Conservation (phyloP, 1,139 yeast genomes). For the Blastobotrys arbuscula region DNA sequence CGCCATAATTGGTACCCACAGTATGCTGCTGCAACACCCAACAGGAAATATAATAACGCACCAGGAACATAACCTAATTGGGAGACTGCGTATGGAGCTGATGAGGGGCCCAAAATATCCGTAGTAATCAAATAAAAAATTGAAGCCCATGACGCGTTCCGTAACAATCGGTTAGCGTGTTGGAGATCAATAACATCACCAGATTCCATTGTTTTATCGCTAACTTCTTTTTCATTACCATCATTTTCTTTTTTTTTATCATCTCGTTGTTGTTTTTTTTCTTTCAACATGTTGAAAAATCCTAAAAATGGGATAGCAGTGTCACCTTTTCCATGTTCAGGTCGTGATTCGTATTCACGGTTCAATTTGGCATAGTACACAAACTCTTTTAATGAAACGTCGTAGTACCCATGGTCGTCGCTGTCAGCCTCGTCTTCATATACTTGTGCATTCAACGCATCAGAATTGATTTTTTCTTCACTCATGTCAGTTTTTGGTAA, state of each 20-base stretch:
- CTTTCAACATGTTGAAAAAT: conserved; percentile 13
- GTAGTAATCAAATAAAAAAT: conserved; percentile 44
- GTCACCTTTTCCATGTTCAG: conserved; percentile 18
- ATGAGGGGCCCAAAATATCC: conserved; percentile 44
- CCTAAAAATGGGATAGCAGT: conserved; percentile 22
- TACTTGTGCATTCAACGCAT: conserved; percentile 6
- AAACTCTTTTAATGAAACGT: conserved; percentile 31
- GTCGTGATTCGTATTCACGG: conserved; percentile 27
- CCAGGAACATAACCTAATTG: conserved; percentile 44
- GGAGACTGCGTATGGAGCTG: conserved; percentile 42
- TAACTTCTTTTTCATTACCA: neutral
- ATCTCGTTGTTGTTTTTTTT: no score
- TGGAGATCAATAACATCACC: conserved; percentile 15
- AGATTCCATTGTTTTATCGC: conserved; percentile 16
- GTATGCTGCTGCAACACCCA: conserved; percentile 40
- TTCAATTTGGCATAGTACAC: conserved; percentile 32
- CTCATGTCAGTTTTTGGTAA: neutral
- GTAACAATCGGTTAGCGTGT: conserved; percentile 30
- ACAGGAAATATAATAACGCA: conserved; percentile 36
- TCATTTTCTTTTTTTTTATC: conserved; percentile 7
- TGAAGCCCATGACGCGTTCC: conserved; percentile 35
- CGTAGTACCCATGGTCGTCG: conserved; percentile 15
- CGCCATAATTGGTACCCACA: conserved; percentile 36
- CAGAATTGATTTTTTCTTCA: conserved; percentile 2
- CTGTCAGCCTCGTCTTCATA: conserved; percentile 9